A percentile compares a stretch with the other conserved stretches of the same genome.
Evolutionary conservation across 1,284 basidiomycete genomes (phyloP).

Genomic region (Rhodotorula glutinis): DNA sequence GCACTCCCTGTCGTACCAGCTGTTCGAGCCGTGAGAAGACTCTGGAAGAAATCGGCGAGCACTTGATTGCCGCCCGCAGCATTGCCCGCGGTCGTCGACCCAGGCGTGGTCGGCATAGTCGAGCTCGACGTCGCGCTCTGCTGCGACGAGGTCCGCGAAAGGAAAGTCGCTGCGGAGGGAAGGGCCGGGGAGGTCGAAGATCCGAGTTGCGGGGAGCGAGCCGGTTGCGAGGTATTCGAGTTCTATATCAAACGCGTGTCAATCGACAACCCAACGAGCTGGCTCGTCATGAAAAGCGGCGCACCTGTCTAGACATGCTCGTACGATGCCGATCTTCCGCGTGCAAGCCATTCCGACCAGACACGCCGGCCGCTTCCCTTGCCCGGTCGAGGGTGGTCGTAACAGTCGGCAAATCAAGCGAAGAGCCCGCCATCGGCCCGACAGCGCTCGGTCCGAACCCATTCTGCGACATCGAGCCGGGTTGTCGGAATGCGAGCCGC

Average conservation of each 20-base stretch:
- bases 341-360: neutral
- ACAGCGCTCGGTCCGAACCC: slow-evolving; percentile 57
- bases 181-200: slow-evolving; percentile 30
- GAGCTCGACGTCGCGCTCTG: neutral
- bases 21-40: slow-evolving; percentile 54
- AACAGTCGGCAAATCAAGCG: slow-evolving; percentile 76
- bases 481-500: slow-evolving; percentile 64
- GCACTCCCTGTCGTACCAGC: neutral
- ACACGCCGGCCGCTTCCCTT: slow-evolving; percentile 42
- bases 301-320: slow-evolving; percentile 25
- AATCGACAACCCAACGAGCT: accelerated
- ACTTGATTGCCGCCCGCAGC: slow-evolving; percentile 60
- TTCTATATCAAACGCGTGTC: neutral
- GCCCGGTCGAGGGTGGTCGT: slow-evolving; percentile 75
- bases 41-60: slow-evolving; percentile 80
- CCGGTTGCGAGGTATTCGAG: slow-evolving; percentile 11
- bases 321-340: neutral
- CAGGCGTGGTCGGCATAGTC: slow-evolving; percentile 12
- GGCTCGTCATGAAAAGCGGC: neutral
- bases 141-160: neutral
- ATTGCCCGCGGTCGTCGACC: slow-evolving; percentile 40
- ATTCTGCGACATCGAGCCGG: slow-evolving; percentile 2
- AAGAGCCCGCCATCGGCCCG: slow-evolving; percentile 79
- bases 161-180: slow-evolving; percentile 2
- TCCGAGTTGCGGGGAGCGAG: slow-evolving; percentile 10